phyloP scores from a whole-genome alignment of 495 filamentous ascomycete species.

The Umbilicaria muhlenbergii region DNA sequence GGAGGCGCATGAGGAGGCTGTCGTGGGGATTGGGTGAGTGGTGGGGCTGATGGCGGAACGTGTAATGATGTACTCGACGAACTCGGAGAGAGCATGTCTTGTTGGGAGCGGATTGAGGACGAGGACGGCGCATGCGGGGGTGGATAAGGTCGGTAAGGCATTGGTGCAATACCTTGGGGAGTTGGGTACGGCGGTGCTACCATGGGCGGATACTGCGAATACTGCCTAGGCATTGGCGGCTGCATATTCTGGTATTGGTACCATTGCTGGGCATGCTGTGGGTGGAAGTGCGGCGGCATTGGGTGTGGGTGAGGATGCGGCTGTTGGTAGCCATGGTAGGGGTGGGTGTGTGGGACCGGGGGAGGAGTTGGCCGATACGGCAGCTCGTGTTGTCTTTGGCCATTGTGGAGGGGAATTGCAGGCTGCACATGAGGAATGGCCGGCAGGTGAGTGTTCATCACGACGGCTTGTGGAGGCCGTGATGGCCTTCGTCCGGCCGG shows the following conservation, averaged over 20 bases:
- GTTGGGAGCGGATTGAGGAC: conserved; percentile 12
- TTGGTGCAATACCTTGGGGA: conserved; percentile 7
- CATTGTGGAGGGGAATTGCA: conserved; percentile 28
- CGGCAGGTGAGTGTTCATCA: conserved; percentile 41
- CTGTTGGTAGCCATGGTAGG: conserved; percentile 32
- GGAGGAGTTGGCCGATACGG: conserved; percentile 30
- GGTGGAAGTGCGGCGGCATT: conserved; percentile 9
- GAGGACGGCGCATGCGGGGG: conserved; percentile 12
- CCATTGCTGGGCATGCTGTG: conserved; percentile 14
- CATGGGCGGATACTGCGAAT: conserved; percentile 28
- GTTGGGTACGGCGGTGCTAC: conserved; percentile 32
- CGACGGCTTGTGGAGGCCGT: conserved; percentile 21
- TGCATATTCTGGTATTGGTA: conserved; percentile 12
- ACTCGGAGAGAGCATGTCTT: conserved; percentile 13
- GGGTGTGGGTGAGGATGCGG: conserved; percentile 19
- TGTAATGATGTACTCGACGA: conserved; percentile 10
- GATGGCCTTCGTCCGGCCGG: conserved; percentile 3
- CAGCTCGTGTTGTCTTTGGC: conserved; percentile 33
- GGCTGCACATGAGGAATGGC: conserved; percentile 39
- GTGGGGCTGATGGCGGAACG: conserved; percentile 2
- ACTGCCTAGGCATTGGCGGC: conserved; percentile 10
- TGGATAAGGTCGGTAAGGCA: conserved; percentile 7
- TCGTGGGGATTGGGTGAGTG: background rate
- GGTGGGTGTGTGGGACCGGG: conserved; percentile 27
- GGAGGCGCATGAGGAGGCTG: conserved; percentile 12